A percentile compares a stretch with the other conserved stretches of the same genome.
Conservation (phyloP, 2,329 filamentous ascomycete species). For the Apiospora hydei region DNA sequence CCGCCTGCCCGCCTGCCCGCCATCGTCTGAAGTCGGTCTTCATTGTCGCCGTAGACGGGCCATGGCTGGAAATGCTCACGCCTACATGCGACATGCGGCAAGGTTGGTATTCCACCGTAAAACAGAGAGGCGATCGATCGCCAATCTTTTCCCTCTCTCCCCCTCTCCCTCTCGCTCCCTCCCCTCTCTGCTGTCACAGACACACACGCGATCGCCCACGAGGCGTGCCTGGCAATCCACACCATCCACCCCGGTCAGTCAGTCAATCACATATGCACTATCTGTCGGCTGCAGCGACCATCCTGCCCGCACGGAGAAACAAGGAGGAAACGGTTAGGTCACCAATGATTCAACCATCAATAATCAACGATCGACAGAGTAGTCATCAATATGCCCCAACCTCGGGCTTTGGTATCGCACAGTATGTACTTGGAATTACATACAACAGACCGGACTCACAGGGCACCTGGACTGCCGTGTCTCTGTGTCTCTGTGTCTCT, state of each 20-base stretch:
- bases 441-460: neutral
- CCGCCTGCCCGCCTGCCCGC: neutral
- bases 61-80: neutral
- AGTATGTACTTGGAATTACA: no score
- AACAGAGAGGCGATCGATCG: neutral
- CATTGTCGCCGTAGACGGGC: constrained; percentile 3
- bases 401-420: neutral
- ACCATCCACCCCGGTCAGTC: neutral
- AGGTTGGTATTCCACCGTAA: neutral
- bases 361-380: neutral
- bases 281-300: neutral
- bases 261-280: neutral
- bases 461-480: neutral
- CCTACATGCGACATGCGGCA: neutral
- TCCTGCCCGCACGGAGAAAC: neutral
- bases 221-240: neutral
- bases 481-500: neutral
- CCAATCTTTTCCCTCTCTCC: neutral
- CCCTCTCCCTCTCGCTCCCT: no score
- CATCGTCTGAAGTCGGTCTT: constrained; percentile 3
- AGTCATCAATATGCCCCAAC: neutral
- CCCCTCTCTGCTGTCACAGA: no score
- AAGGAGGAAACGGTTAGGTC: neutral
- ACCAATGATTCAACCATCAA: neutral
- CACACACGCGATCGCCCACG: neutral